phyloP scores from a whole-genome alignment of 2,329 filamentous ascomycete species.

The Colletotrichum incanum region DNA sequence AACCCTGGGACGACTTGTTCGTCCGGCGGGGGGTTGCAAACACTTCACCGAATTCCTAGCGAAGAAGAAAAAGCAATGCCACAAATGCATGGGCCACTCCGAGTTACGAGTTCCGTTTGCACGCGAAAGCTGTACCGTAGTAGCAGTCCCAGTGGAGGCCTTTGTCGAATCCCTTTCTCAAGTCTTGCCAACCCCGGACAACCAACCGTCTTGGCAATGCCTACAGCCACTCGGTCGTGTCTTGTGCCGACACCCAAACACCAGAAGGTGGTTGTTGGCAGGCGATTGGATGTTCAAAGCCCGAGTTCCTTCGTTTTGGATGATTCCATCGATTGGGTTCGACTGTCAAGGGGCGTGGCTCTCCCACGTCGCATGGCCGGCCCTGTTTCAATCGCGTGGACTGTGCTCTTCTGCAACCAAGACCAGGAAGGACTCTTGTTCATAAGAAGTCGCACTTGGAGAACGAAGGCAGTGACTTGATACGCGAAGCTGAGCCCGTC shows the following conservation, averaged over 20 bases:
- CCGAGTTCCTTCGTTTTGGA: constrained; percentile 16
- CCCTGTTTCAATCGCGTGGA: constrained; percentile 39
- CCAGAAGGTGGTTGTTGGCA: not conserved
- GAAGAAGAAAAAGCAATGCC: too few relatives aligned
- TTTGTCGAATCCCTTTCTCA: not conserved
- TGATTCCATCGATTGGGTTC: constrained; percentile 27
- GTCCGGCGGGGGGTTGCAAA: constrained; percentile 13
- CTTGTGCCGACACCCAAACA: not conserved
- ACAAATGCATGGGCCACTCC: not conserved
- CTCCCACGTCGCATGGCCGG: constrained; percentile 24
- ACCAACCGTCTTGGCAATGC: not conserved
- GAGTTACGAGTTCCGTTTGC: too few relatives aligned
- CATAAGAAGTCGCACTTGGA: not conserved
- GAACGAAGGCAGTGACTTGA: not conserved
- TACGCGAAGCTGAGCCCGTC: not conserved
- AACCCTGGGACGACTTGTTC: constrained; percentile 28
- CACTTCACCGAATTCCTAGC: not conserved
- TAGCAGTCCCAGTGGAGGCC: too few relatives aligned
- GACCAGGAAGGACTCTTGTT: not conserved
- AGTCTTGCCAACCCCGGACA: not conserved
- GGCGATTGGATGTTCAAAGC: not conserved
- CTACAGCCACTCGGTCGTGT: constrained; percentile 6
- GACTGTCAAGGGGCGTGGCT: not conserved
- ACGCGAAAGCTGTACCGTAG: too few relatives aligned
- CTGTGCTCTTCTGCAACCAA: constrained; percentile 17